These are phyloP conservation scores for Rossbeevera mucosa DNA, from an alignment of 768 basidiomycete genomes.

Conservation along the genomic window DNA sequence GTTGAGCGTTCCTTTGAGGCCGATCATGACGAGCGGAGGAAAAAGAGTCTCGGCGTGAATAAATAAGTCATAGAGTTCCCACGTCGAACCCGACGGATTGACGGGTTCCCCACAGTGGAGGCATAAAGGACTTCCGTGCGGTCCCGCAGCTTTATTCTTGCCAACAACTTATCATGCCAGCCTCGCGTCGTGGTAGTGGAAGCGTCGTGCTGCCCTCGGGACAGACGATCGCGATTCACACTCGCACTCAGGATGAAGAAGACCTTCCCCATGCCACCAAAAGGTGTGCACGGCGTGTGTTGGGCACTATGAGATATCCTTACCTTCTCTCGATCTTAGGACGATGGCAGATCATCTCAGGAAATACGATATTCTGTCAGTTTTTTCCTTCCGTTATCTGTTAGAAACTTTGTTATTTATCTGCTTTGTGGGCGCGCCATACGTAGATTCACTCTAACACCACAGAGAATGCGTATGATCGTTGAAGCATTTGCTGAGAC, in stretches of 20 bases:
- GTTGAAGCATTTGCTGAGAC: conserved; percentile 94
- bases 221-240: conserved; percentile 80
- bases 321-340: conserved; percentile 35
- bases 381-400: conserved; percentile 19
- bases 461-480: conserved; percentile 93
- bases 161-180: conserved; percentile 45
- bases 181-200: conserved; percentile 75
- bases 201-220: conserved; percentile 69
- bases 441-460: conserved; percentile 75
- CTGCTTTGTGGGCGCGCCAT: neutral
- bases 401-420: conserved; percentile 2
- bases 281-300: conserved; percentile 46
- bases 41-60: neutral
- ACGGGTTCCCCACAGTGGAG: neutral
- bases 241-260: conserved; percentile 82
- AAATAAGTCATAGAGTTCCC: conserved; percentile 23
- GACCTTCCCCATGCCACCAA: conserved; percentile 92
- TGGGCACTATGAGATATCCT: neutral
- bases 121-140: neutral
- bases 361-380: conserved; percentile 84
- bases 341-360: conserved; percentile 93
- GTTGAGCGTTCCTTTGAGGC: conserved; percentile 88
- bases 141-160: neutral
- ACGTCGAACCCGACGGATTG: conserved; percentile 9
- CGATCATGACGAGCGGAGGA: conserved; percentile 61